Percentiles rank a stretch among this genome's conserved stretches.
Evolutionary conservation across 305 asterid genomes (phyloP).

Genomic region (Solanum aculeatissimum): DNA sequence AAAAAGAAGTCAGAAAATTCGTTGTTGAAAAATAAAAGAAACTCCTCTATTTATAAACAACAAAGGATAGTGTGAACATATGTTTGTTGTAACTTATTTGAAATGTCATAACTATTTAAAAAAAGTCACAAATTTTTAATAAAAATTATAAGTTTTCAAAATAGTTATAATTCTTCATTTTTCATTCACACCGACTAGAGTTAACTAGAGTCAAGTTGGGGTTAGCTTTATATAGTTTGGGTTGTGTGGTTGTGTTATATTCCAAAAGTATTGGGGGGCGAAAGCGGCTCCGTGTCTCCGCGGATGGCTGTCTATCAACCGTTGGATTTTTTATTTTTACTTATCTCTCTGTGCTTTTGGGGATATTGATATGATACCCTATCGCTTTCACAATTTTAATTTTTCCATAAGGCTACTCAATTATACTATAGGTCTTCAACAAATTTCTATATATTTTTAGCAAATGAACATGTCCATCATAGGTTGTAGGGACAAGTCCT

Average conservation of each 20-base stretch:
- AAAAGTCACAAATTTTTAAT: too few species aligned
- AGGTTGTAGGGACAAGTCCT: background rate
- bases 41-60: too few species aligned
- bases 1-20: too few species aligned
- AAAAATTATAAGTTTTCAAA: too few species aligned
- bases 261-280: constrained; percentile 61
- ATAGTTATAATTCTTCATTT: too few species aligned
- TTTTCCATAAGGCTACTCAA: background rate
- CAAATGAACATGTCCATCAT: background rate
- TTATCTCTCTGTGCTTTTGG: background rate
- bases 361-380: background rate
- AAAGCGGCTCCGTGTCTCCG: constrained; percentile 79
- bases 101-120: too few species aligned
- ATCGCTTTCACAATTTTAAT: background rate
- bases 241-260: constrained; percentile 26
- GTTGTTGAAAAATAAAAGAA: too few species aligned
- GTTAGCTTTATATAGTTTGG: background rate
- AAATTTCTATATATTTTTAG: background rate
- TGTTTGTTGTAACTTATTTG: too few species aligned
- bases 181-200: background rate
- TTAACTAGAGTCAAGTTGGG: constrained; percentile 21
- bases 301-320: constrained; percentile 42
- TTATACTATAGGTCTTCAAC: background rate
- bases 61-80: too few species aligned
- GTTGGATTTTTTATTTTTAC: constrained; percentile 9